phyloP scores from a whole-genome alignment of 2,329 filamentous ascomycete genomes.

The Penicillium sp. region DNA sequence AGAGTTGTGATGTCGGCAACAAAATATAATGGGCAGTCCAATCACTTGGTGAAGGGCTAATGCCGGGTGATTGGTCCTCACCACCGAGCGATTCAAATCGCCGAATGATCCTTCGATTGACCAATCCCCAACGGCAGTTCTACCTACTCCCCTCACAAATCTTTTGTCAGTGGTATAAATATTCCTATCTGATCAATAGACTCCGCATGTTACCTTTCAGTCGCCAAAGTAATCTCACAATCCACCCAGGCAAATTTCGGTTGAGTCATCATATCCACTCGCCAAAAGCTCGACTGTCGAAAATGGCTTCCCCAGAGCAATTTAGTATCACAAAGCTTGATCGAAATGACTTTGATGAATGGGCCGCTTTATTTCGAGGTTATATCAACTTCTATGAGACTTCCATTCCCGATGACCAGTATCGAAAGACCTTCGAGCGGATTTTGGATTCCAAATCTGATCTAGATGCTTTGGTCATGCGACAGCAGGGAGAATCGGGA shows the following conservation, averaged over 20 bases:
- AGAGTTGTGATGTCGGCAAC: background rate
- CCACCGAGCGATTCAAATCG: background rate
- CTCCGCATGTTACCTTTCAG: background rate
- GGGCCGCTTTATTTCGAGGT: slow-evolving; percentile 3
- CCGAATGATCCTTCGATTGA: background rate
- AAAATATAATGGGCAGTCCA: background rate
- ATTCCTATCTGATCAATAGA: background rate
- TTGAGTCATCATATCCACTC: background rate
- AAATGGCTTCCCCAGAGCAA: background rate
- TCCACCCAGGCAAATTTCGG: background rate
- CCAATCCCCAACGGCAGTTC: background rate
- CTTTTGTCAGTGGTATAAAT: background rate
- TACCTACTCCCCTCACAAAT: background rate
- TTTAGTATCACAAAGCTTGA: slow-evolving; percentile 4
- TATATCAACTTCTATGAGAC: slow-evolving; percentile 11
- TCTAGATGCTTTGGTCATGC: slow-evolving; percentile 6
- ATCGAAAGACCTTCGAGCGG: slow-evolving; percentile 7
- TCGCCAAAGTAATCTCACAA: background rate
- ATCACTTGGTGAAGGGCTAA: background rate
- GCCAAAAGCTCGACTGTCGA: background rate
- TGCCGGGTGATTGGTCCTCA: background rate
- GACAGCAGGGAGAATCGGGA: background rate
- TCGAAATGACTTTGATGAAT: slow-evolving; percentile 6
- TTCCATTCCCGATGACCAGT: slow-evolving; percentile 7
- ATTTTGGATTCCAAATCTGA: slow-evolving; percentile 2